A percentile compares a stretch with the other conserved stretches of the same genome.
Conservation (phyloP, 2,329 filamentous ascomycete species). For the Nothopassalora personata region DNA sequence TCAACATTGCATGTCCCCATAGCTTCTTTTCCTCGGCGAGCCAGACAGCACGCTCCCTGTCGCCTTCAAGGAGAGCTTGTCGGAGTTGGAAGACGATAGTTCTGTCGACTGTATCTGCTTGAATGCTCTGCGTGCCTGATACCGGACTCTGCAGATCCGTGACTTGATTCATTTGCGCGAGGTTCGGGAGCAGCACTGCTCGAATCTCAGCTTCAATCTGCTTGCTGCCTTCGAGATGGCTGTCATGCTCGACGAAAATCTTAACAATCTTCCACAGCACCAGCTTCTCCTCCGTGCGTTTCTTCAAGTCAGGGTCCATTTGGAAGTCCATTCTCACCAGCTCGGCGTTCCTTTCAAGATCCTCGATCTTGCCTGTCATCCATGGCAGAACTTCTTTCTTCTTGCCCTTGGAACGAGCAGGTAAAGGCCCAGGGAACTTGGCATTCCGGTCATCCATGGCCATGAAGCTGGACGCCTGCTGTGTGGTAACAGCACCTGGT, state of each 20-base stretch:
- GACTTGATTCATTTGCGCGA: constrained; percentile 31
- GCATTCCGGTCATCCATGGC: constrained; percentile 66
- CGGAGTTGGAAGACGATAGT: constrained; percentile 67
- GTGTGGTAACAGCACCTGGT: constrained; percentile 75
- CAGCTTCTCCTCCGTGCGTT: constrained; percentile 71
- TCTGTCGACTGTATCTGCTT: constrained; percentile 63
- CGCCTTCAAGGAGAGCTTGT: constrained; percentile 67
- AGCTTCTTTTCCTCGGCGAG: constrained; percentile 84
- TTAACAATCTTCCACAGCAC: constrained; percentile 83
- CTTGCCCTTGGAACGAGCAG: constrained; percentile 83
- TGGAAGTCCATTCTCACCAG: constrained; percentile 46
- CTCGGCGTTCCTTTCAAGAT: constrained; percentile 55
- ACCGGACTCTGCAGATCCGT: constrained; percentile 34
- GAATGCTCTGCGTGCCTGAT: constrained; percentile 22
- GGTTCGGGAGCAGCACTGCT: constrained; percentile 63
- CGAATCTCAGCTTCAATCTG: constrained; percentile 70
- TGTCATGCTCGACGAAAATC: constrained; percentile 81
- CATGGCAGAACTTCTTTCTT: constrained; percentile 88
- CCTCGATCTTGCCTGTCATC: constrained; percentile 71
- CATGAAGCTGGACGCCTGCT: constrained; percentile 66
- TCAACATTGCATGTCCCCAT: constrained; percentile 94
- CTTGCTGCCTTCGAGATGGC: constrained; percentile 66
- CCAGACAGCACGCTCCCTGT: constrained; percentile 90
- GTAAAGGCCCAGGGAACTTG: constrained; percentile 85
- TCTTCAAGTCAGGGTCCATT: constrained; percentile 56